Evolutionary conservation across 208 protist species (phyloP).

Genomic region (Leishmania lainsoni): DNA sequence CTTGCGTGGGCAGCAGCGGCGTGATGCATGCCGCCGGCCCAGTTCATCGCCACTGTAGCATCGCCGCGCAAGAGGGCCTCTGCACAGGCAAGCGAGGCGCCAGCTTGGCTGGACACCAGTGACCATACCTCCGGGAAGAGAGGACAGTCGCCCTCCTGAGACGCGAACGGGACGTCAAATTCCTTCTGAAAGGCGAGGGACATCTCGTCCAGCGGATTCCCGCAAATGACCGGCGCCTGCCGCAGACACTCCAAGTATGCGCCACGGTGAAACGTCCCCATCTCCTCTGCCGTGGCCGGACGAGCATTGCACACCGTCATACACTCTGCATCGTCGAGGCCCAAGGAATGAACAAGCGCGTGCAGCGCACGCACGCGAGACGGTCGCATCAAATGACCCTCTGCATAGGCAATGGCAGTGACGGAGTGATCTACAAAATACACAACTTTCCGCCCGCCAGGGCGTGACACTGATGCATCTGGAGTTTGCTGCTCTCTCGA

Average conservation of each 20-base stretch:
- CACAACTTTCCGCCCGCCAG: constrained; percentile 43
- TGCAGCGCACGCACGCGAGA: constrained; percentile 73
- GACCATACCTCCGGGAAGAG: constrained; percentile 84
- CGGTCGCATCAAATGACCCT: constrained; percentile 79
- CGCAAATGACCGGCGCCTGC: constrained; percentile 60
- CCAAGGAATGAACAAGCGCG: constrained; percentile 74
- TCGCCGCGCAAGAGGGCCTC: constrained; percentile 92
- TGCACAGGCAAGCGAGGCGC: constrained; percentile 95
- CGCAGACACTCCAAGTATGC: constrained; percentile 82
- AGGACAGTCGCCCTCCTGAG: constrained; percentile 70
- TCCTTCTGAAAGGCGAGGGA: constrained; percentile 77
- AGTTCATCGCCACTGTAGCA: constrained; percentile 98
- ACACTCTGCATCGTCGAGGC: constrained; percentile 42
- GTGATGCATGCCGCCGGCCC: constrained; percentile 98
- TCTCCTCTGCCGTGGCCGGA: constrained; percentile 62
- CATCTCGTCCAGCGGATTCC: constrained; percentile 56
- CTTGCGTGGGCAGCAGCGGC: constrained; percentile 93
- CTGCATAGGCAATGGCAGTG: constrained; percentile 69
- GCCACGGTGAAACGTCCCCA: constrained; percentile 65
- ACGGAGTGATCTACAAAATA: constrained; percentile 81
- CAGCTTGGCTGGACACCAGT: constrained; percentile 75
- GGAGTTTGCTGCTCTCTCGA: not conserved
- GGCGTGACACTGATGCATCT: not conserved
- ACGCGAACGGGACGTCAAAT: constrained; percentile 75
- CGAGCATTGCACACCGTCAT: constrained; percentile 64